A percentile compares a stretch with the other conserved stretches of the same genome.
These are phyloP conservation scores for Diplotaxis tenuifolia DNA, from an alignment of 345 rosid genomes.

Conservation along the genomic window DNA sequence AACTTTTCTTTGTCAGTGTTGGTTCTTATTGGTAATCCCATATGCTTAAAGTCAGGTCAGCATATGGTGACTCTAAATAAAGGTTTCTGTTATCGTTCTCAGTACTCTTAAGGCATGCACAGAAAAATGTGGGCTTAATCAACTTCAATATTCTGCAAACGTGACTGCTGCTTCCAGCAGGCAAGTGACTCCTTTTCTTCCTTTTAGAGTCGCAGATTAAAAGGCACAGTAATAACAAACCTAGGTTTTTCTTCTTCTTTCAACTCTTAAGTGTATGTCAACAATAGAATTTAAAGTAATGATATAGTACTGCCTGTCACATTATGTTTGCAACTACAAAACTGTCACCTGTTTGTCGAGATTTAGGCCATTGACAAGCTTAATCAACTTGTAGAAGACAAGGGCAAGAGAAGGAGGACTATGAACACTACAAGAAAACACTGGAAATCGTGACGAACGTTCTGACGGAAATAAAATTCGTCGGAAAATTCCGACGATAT, in stretches of 20 bases:
- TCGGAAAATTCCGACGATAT: too few species aligned
- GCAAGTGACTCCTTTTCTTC: conserved; percentile 16
- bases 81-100: not conserved
- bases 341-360: not conserved
- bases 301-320: not conserved
- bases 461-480: too few species aligned
- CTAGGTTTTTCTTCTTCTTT: not conserved
- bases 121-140: not conserved
- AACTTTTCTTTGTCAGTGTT: not conserved
- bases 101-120: not conserved
- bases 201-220: not conserved
- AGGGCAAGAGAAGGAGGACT: not conserved
- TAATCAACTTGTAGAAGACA: not conserved
- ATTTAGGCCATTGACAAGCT: not conserved
- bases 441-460: too few species aligned
- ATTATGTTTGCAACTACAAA: not conserved
- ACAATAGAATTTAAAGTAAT: not conserved
- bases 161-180: conserved; percentile 10
- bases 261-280: conserved; percentile 9
- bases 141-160: not conserved
- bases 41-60: not conserved
- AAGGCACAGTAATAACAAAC: conserved; percentile 4
- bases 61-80: conserved; percentile 7
- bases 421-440: too few species aligned
- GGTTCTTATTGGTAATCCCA: not conserved